phyloP scores from a whole-genome alignment of 2,329 filamentous ascomycete genomes.

The Sarocladium oryzae region DNA sequence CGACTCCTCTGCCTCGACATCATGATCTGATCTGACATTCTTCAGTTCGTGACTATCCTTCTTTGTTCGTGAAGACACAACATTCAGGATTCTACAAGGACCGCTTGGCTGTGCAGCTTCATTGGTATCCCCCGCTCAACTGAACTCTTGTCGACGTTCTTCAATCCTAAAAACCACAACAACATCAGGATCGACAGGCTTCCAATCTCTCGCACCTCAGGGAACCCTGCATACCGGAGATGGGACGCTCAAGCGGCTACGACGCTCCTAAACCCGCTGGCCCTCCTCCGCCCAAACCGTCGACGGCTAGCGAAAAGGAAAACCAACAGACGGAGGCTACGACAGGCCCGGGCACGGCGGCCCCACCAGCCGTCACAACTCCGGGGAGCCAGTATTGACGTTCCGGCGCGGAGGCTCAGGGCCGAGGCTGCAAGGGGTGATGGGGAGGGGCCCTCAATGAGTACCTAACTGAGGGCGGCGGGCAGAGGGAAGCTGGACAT shows the following conservation, averaged over 20 bases:
- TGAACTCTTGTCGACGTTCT: too few species aligned
- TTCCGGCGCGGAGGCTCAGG: neutral
- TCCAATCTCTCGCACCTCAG: too few species aligned
- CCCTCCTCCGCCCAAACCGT: neutral
- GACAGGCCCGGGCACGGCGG: neutral
- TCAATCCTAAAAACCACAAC: too few species aligned
- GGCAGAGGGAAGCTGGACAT: neutral
- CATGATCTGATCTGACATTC: too few species aligned
- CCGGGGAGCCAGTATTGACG: neutral
- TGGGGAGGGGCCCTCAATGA: neutral
- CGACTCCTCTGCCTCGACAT: too few species aligned
- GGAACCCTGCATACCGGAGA: too few species aligned
- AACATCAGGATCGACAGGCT: too few species aligned
- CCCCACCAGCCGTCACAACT: neutral
- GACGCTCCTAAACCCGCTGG: constrained; percentile 1
- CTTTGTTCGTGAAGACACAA: too few species aligned
- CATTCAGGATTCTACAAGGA: too few species aligned
- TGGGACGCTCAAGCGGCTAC: neutral
- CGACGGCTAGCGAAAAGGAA: neutral
- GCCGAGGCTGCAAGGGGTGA: neutral
- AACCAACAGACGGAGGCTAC: neutral
- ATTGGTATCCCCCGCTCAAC: too few species aligned
- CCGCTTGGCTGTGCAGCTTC: too few species aligned
- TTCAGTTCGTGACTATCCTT: too few species aligned
- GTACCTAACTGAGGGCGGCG: neutral